Conservation (phyloP, 441 rosid species). For the Populus hybrid region DNA sequence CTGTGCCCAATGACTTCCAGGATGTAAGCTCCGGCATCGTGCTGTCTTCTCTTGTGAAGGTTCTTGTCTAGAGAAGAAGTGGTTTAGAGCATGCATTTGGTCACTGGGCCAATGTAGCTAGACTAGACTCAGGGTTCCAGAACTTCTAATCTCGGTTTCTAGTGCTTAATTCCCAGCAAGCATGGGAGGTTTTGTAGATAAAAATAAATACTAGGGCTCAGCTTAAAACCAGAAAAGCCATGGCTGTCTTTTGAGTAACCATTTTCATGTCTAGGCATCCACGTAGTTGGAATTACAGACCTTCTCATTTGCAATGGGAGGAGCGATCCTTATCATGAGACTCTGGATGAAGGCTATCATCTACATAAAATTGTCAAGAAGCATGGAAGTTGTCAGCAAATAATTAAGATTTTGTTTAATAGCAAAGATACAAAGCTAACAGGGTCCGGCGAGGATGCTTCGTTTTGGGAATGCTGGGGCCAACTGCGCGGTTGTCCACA, state of each 20-base stretch:
- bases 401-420: neutral
- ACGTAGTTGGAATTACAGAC: constrained; percentile 16
- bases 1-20: neutral
- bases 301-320: constrained; percentile 40
- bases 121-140: neutral
- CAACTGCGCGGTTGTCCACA: too few relatives aligned
- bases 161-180: neutral
- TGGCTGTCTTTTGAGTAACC: neutral
- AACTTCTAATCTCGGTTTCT: constrained; percentile 5
- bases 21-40: neutral
- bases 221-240: constrained; percentile 1
- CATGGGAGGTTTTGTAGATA: neutral
- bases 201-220: neutral
- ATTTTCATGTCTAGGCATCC: constrained; percentile 22
- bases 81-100: neutral
- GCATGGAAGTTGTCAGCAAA: neutral
- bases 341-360: constrained; percentile 73
- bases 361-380: constrained; percentile 30
- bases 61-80: neutral
- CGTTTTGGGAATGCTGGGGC: neutral
- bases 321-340: constrained; percentile 57
- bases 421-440: too few relatives aligned
- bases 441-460: neutral
- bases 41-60: neutral
- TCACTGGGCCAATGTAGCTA: neutral